Evolutionary conservation across 306 rosid genomes (phyloP), one percentile per base, ranked within the genome.

Genomic region (Castanopsis chinensis): DNA sequence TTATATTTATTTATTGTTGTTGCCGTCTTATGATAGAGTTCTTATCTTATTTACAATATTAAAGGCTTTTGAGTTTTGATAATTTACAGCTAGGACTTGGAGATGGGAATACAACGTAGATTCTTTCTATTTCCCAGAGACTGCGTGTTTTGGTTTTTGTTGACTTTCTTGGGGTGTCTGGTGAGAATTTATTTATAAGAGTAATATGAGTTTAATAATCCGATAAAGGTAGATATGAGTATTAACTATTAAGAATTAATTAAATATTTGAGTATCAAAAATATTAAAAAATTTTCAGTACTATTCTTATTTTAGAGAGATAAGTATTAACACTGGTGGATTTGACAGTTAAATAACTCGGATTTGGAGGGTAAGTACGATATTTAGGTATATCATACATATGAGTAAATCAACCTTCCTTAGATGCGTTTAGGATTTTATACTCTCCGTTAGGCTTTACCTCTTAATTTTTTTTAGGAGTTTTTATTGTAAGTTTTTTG

Each of bases 61-160:
- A 37, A 37, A 37, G 11, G 3, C 45, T 37, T 37, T 37, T 37
- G 45, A 10, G 19, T 54, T 35, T 7, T 20, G 52, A 61, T 25
- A 25, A 25, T 76, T 81, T 77, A 88, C 80, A 83, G 77, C 78
- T 81, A 88, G 78, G 77, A 27, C 32, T 33, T 37, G 56, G 69
- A 77, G 28, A 35, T 27, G 63, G 56, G 67, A 57, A 75, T 53
- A 65, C 55, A 30, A 30, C 52, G 56, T 10, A 20, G 25, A 7
- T 14, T 53, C 23, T 13, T 51, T 61, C 21, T 27, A 33, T 51
- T 51, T 67, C 49, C 49, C 9, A 65, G 69, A 32, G 20, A 21
- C 19, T 25, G 17, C 69, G 30, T 63, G 69, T 63, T 28, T 28
- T 3, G 20, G 45, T 37, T 28, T 15, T 1, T 5, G n/a, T 28